Evolutionary conservation across 257 asterid species (phyloP).

Genomic region (Petunia secreta): DNA sequence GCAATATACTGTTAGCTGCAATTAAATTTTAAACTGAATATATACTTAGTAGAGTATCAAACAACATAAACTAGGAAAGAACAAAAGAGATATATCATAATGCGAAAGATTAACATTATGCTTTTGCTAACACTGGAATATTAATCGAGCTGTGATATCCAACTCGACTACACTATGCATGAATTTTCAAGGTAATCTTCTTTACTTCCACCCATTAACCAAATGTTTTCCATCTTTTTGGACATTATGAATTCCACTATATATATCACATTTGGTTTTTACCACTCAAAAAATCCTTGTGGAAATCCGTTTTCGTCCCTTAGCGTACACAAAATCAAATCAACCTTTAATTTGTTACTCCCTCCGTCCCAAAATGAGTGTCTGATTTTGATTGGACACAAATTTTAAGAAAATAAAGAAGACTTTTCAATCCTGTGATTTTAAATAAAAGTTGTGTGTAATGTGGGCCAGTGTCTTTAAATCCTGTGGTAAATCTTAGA

Average conservation of each 20-base stretch:
- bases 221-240: neutral
- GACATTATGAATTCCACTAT: neutral
- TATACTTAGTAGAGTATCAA: neutral
- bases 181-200: neutral
- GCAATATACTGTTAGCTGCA: too few species aligned
- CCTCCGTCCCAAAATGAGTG: too few species aligned
- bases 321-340: neutral
- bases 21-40: neutral
- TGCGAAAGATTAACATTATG: neutral
- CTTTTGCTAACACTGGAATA: too few species aligned
- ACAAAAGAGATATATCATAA: neutral
- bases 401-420: too few species aligned
- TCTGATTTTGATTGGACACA: too few species aligned
- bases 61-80: neutral
- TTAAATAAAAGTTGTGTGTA: too few species aligned
- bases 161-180: neutral
- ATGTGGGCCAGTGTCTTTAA: too few species aligned
- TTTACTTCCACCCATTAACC: conserved; percentile 17
- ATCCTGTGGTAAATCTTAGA: too few species aligned
- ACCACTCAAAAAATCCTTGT: neutral
- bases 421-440: too few species aligned
- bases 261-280: neutral
- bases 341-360: too few species aligned
- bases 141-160: neutral
- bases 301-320: neutral